These are phyloP conservation scores for Teunomyces barrocoloradensis DNA, from an alignment of 805 yeast species.

Conservation along the genomic window DNA sequence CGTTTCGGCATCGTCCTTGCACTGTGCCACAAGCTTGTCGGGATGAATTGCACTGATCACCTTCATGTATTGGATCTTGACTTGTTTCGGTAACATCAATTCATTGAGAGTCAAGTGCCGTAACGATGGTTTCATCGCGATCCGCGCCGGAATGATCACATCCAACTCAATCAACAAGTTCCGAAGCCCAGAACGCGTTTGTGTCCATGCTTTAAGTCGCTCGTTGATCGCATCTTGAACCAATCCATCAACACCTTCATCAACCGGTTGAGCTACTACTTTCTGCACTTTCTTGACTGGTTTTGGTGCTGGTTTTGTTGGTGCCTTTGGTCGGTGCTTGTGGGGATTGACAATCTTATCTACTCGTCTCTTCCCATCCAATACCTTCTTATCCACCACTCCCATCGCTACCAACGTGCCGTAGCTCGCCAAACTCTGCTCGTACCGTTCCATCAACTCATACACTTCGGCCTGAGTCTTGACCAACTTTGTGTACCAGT, in stretches of 20 bases:
- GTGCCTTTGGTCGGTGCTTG: slow-evolving; percentile 18
- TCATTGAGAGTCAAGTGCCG: slow-evolving; percentile 52
- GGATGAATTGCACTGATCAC: slow-evolving; percentile 79
- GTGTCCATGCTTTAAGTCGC: slow-evolving; percentile 10
- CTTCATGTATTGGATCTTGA: slow-evolving; percentile 78
- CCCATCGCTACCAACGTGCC: slow-evolving; percentile 62
- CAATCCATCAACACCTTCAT: slow-evolving; percentile 48
- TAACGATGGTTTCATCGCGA: slow-evolving; percentile 24
- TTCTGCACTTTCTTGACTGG: background rate
- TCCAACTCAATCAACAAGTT: slow-evolving; percentile 71
- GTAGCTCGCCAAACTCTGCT: slow-evolving; percentile 62
- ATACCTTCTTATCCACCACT: slow-evolving; percentile 53
- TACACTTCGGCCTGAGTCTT: slow-evolving; percentile 77
- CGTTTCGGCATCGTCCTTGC: slow-evolving; percentile 54
- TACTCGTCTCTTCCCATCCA: slow-evolving; percentile 86
- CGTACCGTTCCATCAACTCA: slow-evolving; percentile 73
- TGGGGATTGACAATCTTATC: slow-evolving; percentile 60
- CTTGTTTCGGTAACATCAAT: slow-evolving; percentile 84
- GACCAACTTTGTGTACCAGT: slow-evolving; percentile 71
- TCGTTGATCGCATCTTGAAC: slow-evolving; percentile 11
- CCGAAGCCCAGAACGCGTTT: slow-evolving; percentile 53
- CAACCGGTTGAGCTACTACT: slow-evolving; percentile 17
- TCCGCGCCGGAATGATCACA: slow-evolving; percentile 52
- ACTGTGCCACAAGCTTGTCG: slow-evolving; percentile 58
- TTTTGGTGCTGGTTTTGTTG: too few species aligned